These are phyloP conservation scores for Globisporangium solare DNA, from an alignment of 352 stramenopile genomes.

Conservation along the genomic window DNA sequence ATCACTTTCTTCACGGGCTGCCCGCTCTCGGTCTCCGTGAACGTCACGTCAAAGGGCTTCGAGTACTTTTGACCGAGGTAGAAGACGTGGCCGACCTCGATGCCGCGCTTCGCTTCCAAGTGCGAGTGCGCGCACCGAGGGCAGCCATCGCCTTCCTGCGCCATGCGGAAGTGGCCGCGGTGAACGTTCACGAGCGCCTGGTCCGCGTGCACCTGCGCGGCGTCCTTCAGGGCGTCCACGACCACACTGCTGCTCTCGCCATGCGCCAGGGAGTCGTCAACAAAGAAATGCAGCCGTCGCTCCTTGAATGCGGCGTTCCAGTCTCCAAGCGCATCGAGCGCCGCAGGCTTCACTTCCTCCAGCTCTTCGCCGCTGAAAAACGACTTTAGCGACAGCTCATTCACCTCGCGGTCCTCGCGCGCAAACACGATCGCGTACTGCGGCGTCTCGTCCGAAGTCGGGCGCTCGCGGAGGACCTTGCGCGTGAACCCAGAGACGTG, in stretches of 20 bases:
- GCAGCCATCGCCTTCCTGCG: slow-evolving; percentile 62
- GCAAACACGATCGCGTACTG: slow-evolving; percentile 50
- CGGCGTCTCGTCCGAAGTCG: slow-evolving; percentile 15
- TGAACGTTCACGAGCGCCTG: slow-evolving; percentile 12
- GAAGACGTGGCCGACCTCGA: slow-evolving; percentile 88
- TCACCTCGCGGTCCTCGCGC: slow-evolving; percentile 56
- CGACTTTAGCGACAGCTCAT: slow-evolving; percentile 64
- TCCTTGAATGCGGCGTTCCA: slow-evolving; percentile 10
- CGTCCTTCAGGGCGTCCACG: neutral
- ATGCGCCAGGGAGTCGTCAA: slow-evolving; percentile 55
- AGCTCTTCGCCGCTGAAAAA: slow-evolving; percentile 63
- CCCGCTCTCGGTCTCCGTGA: slow-evolving; percentile 31
- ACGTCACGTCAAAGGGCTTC: slow-evolving; percentile 69
- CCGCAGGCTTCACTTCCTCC: slow-evolving; percentile 23
- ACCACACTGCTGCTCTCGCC: neutral
- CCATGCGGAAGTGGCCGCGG: slow-evolving; percentile 58
- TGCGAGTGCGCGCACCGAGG: slow-evolving; percentile 37
- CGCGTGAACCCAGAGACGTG: slow-evolving; percentile 22
- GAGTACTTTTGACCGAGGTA: slow-evolving; percentile 89
- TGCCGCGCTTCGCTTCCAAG: slow-evolving; percentile 74
- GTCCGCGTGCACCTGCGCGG: neutral
- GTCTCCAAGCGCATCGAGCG: slow-evolving; percentile 12
- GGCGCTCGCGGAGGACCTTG: slow-evolving; percentile 34
- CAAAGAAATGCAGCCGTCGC: slow-evolving; percentile 40
- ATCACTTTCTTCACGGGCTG: slow-evolving; percentile 42